These are phyloP conservation scores for Mallotus nudiflorus DNA, from an alignment of 345 rosid genomes.

Conservation along the genomic window DNA sequence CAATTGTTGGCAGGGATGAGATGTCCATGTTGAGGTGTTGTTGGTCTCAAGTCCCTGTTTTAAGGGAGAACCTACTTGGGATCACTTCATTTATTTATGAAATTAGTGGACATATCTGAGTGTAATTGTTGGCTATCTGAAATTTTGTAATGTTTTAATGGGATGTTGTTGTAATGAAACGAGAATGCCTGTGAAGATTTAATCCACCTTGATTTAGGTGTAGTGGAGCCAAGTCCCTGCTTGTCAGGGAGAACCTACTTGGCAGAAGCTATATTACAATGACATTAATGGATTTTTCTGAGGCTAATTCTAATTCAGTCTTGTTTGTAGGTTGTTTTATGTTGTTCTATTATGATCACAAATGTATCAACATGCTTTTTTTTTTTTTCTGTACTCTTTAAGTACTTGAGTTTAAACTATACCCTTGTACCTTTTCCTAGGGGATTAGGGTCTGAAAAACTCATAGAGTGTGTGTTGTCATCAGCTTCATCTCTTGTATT, in stretches of 20 bases:
- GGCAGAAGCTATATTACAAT: constrained; percentile 30
- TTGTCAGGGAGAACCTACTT: constrained; percentile 42
- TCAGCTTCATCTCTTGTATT: constrained; percentile 58
- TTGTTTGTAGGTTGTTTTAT: too few species aligned
- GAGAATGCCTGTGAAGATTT: constrained; percentile 19
- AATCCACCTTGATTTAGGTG: constrained; percentile 26
- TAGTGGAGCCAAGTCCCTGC: constrained; percentile 36
- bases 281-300: constrained; percentile 25
- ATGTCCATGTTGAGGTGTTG: constrained; percentile 43
- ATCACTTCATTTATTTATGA: constrained; percentile 26
- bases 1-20: background rate
- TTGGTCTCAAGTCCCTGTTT: constrained; percentile 58
- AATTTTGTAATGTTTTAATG: too few species aligned
- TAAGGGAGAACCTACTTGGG: constrained; percentile 59
- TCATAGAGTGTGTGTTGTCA: constrained; percentile 57
- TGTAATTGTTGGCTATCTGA: background rate
- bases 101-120: constrained; percentile 53
- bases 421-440: constrained; percentile 5
- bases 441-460: constrained; percentile 55
- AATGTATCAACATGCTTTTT: background rate
- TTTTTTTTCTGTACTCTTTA: background rate
- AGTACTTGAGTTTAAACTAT: constrained; percentile 50
- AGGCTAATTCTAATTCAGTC: background rate
- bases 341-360: background rate
- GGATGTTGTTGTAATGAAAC: background rate